phyloP scores from a whole-genome alignment of 1,139 yeast genomes.

The Protomyces inouyei region DNA sequence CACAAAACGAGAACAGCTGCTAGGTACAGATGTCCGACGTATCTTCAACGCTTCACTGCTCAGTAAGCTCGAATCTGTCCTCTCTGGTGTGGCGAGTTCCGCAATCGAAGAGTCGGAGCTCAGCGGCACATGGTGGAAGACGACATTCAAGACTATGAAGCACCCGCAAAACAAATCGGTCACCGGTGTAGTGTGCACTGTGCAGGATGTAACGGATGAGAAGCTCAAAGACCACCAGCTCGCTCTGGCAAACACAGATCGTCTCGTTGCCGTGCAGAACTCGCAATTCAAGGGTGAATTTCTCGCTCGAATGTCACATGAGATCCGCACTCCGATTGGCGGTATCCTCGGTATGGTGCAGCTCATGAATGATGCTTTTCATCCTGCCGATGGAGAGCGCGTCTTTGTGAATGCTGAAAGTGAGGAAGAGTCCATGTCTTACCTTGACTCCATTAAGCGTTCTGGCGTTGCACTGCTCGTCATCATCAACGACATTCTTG shows the following conservation, averaged over 20 bases:
- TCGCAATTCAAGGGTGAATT: slow-evolving; percentile 88
- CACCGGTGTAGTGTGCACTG: slow-evolving; percentile 35
- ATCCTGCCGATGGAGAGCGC: slow-evolving; percentile 1
- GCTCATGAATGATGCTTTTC: slow-evolving; percentile 63
- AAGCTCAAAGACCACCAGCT: slow-evolving; percentile 51
- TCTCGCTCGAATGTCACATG: slow-evolving; percentile 88
- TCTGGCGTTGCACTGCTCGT: slow-evolving; percentile 71
- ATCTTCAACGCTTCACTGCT: slow-evolving; percentile 5
- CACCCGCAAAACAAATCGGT: slow-evolving; percentile 32
- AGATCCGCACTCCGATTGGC: slow-evolving; percentile 82
- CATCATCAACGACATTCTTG: slow-evolving; percentile 73
- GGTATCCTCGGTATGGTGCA: slow-evolving; percentile 93
- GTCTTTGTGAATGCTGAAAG: slow-evolving; percentile 42
- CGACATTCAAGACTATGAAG: slow-evolving; percentile 29
- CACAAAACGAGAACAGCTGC: neutral
- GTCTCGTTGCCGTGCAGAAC: slow-evolving; percentile 75
- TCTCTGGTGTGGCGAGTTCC: slow-evolving; percentile 14
- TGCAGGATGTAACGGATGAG: slow-evolving; percentile 38
- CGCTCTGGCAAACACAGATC: slow-evolving; percentile 61
- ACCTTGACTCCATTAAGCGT: slow-evolving; percentile 71
- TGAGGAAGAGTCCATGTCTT: slow-evolving; percentile 72
- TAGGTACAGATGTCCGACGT: slow-evolving; percentile 9
- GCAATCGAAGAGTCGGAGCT: slow-evolving; percentile 33
- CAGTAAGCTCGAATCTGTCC: slow-evolving; percentile 8
- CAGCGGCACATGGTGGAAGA: slow-evolving; percentile 37